Evolutionary conservation across 495 filamentous ascomycete genomes (phyloP).

Genomic region (Tuber borchii): DNA sequence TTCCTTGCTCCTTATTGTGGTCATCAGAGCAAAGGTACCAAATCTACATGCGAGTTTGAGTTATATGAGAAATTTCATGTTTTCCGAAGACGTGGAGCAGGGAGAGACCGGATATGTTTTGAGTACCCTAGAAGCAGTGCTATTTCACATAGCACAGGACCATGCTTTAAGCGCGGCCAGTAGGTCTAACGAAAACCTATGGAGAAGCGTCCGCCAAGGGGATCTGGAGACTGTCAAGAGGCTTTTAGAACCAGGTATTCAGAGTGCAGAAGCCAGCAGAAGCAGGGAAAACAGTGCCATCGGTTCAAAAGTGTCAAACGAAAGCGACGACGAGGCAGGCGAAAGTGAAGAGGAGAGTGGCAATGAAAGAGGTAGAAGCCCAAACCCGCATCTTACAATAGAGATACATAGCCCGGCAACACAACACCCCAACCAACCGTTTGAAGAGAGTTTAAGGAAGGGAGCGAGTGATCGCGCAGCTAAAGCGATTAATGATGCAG

Average conservation of each 20-base stretch:
- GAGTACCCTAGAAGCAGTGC: slow-evolving; percentile 91
- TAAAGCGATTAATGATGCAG: neutral
- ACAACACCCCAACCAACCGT: neutral
- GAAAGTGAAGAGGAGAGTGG: neutral
- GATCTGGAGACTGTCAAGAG: slow-evolving; percentile 65
- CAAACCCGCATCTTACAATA: slow-evolving; percentile 15
- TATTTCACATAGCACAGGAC: slow-evolving; percentile 81
- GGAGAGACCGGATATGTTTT: slow-evolving; percentile 96
- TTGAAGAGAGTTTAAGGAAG: neutral
- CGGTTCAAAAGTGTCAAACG: slow-evolving; percentile 25
- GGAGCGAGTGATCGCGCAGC: neutral
- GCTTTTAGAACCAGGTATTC: slow-evolving; percentile 62
- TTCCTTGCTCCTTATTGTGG: slow-evolving; percentile 81
- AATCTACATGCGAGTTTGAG: slow-evolving; percentile 79
- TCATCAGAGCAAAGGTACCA: slow-evolving; percentile 83
- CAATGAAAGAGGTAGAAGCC: slow-evolving; percentile 3
- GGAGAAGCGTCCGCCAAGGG: slow-evolving; percentile 75
- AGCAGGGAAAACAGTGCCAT: slow-evolving; percentile 23
- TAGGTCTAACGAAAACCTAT: slow-evolving; percentile 73
- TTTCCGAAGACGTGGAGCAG: slow-evolving; percentile 92
- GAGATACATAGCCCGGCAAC: slow-evolving; percentile 21
- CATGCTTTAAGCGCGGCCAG: slow-evolving; percentile 76
- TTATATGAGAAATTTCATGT: slow-evolving; percentile 95
- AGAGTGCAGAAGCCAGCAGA: slow-evolving; percentile 19
- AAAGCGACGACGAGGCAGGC: slow-evolving; percentile 1